Evolutionary conservation across 805 yeast species (phyloP).

Genomic region (Hanseniaspora thailandica): DNA sequence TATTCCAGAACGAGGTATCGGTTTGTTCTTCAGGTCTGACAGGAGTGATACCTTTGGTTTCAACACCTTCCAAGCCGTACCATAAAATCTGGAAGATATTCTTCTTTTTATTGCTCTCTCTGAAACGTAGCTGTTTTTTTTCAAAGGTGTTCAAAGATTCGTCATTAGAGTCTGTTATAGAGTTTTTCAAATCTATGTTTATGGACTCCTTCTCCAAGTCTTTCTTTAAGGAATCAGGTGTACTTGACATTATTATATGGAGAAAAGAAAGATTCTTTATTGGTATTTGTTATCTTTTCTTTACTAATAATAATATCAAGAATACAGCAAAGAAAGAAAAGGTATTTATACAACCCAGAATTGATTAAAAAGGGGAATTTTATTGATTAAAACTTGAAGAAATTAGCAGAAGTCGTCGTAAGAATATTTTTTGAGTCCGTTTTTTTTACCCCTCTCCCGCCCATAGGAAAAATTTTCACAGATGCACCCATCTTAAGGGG

Average conservation of each 20-base stretch:
- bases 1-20: constrained; percentile 5
- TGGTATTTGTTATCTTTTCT: too few relatives aligned
- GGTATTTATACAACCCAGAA: too few relatives aligned
- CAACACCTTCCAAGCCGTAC: constrained; percentile 20
- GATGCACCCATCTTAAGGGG: too few relatives aligned
- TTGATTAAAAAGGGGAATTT: too few relatives aligned
- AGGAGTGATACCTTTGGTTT: constrained; percentile 23
- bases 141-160: background rate
- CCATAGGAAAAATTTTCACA: too few relatives aligned
- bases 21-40: constrained; percentile 62
- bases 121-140: background rate
- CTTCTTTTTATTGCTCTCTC: background rate
- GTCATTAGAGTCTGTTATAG: background rate
- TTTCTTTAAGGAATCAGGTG: background rate
- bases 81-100: background rate
- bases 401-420: too few relatives aligned
- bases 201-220: background rate
- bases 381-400: too few relatives aligned
- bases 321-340: too few relatives aligned
- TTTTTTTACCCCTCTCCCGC: too few relatives aligned
- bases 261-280: too few relatives aligned
- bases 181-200: background rate
- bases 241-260: background rate
- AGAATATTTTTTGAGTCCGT: too few relatives aligned
- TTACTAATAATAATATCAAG: too few relatives aligned